Evolutionary conservation across 371 early-diverging fungal genomes (phyloP), one percentile per base, ranked within the genome.

Genomic region (Mortierella sp.): DNA sequence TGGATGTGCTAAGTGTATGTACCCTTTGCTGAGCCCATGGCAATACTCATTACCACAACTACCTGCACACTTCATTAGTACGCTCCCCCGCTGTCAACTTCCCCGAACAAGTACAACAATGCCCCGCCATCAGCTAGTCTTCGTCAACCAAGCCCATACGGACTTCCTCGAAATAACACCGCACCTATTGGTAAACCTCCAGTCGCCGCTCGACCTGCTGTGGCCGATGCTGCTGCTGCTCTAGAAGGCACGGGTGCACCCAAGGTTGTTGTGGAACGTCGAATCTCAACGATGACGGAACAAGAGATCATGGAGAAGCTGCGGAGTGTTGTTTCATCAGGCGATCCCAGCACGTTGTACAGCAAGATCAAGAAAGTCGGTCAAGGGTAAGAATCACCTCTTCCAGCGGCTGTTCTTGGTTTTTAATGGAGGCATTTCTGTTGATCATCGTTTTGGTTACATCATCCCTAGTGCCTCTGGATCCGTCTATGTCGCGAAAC

Each of bases 311-410:
- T 97, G 96, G 92, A 93, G 53, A 91, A 89, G 71, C 80, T 94
- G 53, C 84, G 93, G 67, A 81, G 85, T 27, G 88, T 96, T 27
- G 96, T 96, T n/a, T 90, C 95, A 24, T 82, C 84, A 24, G 94
- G 91, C 13, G 96, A 98, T 74, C 97, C 98, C 28, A 90, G 89
- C 54, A 81, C 81, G 7, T 80, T 93, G 47, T 98, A 97, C 84
- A 86, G 89, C 73, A 94, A 95, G 70, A 83, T 94, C 64, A 94
- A 95, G 81, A 93, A 96, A 73, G 92, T 98, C 61, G 98, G 98
- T 13, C 97, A 98, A 87, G 98, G 96, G 91, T 92, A 86, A 78
- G 81, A 10, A 34, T 34, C 34, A 34, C 10, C 34, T 34, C 34
- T 34, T 10, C n/a, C n/a, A n/a, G n/a, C n/a, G n/a, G n/a, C n/a